Percentiles rank a stretch among this genome's conserved stretches.
Evolutionary conservation across 2,329 filamentous ascomycete species (phyloP).

Genomic region (Sporothrix brunneoviolacea): DNA sequence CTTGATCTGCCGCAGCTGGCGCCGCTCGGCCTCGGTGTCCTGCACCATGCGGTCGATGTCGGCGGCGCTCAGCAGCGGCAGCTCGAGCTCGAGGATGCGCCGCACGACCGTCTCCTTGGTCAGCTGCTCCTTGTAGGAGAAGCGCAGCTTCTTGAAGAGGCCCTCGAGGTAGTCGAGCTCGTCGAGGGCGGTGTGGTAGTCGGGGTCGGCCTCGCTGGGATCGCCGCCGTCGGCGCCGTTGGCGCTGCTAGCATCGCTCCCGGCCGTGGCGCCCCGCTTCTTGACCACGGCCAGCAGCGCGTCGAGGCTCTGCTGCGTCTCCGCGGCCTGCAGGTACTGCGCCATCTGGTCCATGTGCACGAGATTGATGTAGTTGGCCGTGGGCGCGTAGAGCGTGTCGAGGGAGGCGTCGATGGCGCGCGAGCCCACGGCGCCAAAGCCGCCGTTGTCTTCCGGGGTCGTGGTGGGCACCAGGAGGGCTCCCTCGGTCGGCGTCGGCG

Average conservation of each 20-base stretch:
- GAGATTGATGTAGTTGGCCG: slow-evolving; percentile 11
- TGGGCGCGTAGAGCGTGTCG: slow-evolving; percentile 3
- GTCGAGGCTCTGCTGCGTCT: slow-evolving; percentile 15
- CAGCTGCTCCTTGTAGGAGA: slow-evolving; percentile 96
- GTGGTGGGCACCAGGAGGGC: slow-evolving; percentile 4
- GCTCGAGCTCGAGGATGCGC: slow-evolving; percentile 84
- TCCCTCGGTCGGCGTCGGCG: background rate
- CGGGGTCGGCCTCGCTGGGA: slow-evolving; percentile 1
- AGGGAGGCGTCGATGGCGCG: background rate
- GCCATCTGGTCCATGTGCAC: slow-evolving; percentile 17
- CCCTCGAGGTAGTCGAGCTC: slow-evolving; percentile 90
- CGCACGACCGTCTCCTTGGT: slow-evolving; percentile 98
- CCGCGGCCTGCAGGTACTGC: slow-evolving; percentile 10
- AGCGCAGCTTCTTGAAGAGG: slow-evolving; percentile 90
- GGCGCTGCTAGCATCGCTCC: too few species aligned
- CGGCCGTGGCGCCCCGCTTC: background rate
- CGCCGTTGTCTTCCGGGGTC: background rate
- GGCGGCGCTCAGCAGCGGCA: slow-evolving; percentile 70
- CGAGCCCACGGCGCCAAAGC: background rate
- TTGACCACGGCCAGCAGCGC: slow-evolving; percentile 15
- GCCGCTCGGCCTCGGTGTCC: slow-evolving; percentile 60
- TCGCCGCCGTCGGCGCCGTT: background rate
- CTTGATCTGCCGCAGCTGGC: slow-evolving; percentile 72
- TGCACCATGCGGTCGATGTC: slow-evolving; percentile 75
- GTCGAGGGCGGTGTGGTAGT: slow-evolving; percentile 17